Conservation (phyloP, 1,284 basidiomycete genomes). For the Amylostereum areolatum region DNA sequence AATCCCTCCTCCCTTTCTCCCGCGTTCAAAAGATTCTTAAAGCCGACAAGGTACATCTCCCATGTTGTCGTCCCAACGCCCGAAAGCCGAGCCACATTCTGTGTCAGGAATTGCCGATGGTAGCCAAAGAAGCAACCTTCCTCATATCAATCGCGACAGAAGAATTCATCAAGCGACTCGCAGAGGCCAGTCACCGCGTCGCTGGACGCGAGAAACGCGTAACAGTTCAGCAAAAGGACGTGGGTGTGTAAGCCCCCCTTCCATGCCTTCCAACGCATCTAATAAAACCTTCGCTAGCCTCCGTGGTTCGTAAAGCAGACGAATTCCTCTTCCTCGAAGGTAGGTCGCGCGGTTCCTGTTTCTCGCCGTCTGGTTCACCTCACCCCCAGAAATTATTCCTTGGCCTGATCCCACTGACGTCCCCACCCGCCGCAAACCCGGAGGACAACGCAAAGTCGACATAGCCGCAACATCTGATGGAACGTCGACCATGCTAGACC, state of each 20-base stretch:
- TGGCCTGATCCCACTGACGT: conserved; percentile 35
- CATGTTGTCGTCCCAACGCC: background rate
- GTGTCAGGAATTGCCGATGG: conserved; percentile 61
- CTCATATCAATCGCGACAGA: conserved; percentile 73
- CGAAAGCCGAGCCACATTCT: background rate
- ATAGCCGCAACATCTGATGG: conserved; percentile 8
- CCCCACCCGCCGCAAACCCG: conserved; percentile 34
- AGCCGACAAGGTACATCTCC: conserved; percentile 57
- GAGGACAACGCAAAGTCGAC: conserved; percentile 11
- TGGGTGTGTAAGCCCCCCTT: conserved; percentile 41
- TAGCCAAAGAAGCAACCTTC: conserved; percentile 68
- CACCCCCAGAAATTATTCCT: conserved; percentile 45
- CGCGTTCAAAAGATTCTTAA: conserved; percentile 77
- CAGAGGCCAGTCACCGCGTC: conserved; percentile 51
- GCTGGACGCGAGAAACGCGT: conserved; percentile 59
- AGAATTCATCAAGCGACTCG: conserved; percentile 66
- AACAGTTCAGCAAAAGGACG: conserved; percentile 65
- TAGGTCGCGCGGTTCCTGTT: conserved; percentile 14
- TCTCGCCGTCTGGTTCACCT: background rate
- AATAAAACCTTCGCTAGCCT: conserved; percentile 31
- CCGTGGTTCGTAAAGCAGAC: conserved; percentile 56
- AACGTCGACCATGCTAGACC: conserved; percentile 36
- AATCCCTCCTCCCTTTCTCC: conserved; percentile 61
- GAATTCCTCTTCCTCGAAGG: conserved; percentile 73
- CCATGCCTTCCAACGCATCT: conserved; percentile 1